Evolutionary conservation across 1,139 yeast genomes (phyloP).

Genomic region (Suhomyces panamericanus): DNA sequence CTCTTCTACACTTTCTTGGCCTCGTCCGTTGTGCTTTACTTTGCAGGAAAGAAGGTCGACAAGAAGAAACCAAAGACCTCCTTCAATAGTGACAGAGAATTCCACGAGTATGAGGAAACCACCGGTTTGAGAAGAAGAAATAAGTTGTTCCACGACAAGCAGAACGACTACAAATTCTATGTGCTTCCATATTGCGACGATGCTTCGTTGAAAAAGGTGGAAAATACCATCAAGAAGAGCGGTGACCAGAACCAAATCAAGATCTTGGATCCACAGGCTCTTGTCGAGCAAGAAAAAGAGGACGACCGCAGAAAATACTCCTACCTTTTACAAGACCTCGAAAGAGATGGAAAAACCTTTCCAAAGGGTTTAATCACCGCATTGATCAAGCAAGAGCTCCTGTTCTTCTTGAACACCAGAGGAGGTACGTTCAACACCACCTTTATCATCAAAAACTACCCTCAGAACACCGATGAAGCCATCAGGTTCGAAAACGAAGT

Average conservation of each 20-base stretch:
- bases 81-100: conserved; percentile 60
- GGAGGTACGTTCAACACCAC: conserved; percentile 46
- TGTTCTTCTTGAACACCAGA: conserved; percentile 39
- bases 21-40: conserved; percentile 54
- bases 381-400: conserved; percentile 49
- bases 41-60: conserved; percentile 54
- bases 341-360: conserved; percentile 33
- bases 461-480: conserved; percentile 60
- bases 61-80: conserved; percentile 46
- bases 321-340: conserved; percentile 43
- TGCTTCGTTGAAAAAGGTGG: conserved; percentile 22
- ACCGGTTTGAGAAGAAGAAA: conserved; percentile 57
- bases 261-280: conserved; percentile 46
- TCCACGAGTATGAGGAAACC: conserved; percentile 48
- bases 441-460: conserved; percentile 53
- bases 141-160: conserved; percentile 37
- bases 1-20: conserved; percentile 50
- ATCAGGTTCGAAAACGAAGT: conserved; percentile 61
- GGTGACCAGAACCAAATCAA: conserved; percentile 37
- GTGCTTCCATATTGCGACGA: conserved; percentile 44
- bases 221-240: conserved; percentile 19
- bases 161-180: conserved; percentile 38
- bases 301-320: conserved; percentile 45
- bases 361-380: conserved; percentile 64
- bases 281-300: conserved; percentile 44